A percentile compares a stretch with the other conserved stretches of the same genome.
Evolutionary conservation across 495 filamentous ascomycete genomes (phyloP).

Genomic region (Articulospora tetracladia): DNA sequence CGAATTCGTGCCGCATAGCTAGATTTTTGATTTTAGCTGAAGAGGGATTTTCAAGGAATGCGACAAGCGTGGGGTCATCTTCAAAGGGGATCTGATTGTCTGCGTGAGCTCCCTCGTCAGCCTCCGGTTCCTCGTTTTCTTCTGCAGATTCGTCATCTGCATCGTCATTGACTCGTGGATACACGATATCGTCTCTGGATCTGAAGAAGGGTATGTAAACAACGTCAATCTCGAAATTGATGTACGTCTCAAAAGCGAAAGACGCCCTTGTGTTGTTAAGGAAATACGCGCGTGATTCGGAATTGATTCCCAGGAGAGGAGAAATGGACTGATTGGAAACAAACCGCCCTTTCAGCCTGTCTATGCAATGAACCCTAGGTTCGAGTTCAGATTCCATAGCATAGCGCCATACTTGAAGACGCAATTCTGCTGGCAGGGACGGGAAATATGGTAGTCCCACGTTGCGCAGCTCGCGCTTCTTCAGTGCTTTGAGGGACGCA

Average conservation of each 20-base stretch:
- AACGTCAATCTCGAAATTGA: constrained; percentile 4
- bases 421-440: too few relatives aligned
- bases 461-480: too few relatives aligned
- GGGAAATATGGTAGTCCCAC: too few relatives aligned
- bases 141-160: too few relatives aligned
- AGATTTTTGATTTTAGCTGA: neutral
- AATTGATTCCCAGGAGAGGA: neutral
- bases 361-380: neutral
- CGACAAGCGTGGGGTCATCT: neutral
- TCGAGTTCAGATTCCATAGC: neutral
- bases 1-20: neutral
- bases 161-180: too few relatives aligned
- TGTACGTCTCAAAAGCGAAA: constrained; percentile 8
- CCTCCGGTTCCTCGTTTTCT: neutral
- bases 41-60: neutral
- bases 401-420: neutral
- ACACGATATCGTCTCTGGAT: too few relatives aligned
- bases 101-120: neutral
- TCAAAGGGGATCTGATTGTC: neutral
- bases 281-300: neutral
- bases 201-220: neutral
- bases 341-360: neutral
- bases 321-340: neutral
- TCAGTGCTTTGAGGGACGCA: too few relatives aligned
- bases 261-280: neutral